A percentile compares a stretch with the other conserved stretches of the same genome.
Evolutionary conservation across 2,329 filamentous ascomycete genomes (phyloP).

Genomic region (Botrytis sinoallii): DNA sequence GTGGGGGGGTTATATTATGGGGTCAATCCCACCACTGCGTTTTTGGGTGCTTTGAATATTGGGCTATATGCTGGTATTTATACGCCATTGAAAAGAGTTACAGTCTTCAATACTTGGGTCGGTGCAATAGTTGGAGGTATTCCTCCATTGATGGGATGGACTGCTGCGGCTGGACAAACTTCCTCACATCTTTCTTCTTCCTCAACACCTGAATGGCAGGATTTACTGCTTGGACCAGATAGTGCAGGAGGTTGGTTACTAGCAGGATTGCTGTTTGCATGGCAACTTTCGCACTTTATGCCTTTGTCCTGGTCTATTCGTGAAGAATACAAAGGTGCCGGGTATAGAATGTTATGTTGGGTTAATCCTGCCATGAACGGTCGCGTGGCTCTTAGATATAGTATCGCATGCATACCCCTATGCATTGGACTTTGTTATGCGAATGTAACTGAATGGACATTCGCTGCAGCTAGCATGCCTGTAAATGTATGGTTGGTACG

Average conservation of each 20-base stretch:
- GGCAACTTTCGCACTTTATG: conserved; percentile 99
- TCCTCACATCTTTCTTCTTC: conserved; percentile 67
- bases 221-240: conserved; percentile 70
- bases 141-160: conserved; percentile 97
- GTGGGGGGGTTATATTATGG: conserved; percentile 76
- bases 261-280: conserved; percentile 80
- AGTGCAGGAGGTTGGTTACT: conserved; percentile 83
- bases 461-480: conserved; percentile 74
- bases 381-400: conserved; percentile 85
- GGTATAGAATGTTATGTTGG: conserved; percentile 75
- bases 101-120: conserved; percentile 89
- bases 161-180: conserved; percentile 84
- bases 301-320: conserved; percentile 84
- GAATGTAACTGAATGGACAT: conserved; percentile 82
- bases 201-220: conserved; percentile 65
- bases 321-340: conserved; percentile 77
- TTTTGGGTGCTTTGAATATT: conserved; percentile 81
- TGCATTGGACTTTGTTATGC: conserved; percentile 75
- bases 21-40: conserved; percentile 90
- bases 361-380: conserved; percentile 81
- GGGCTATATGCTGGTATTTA: conserved; percentile 87
- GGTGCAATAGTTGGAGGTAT: conserved; percentile 91
- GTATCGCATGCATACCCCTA: conserved; percentile 79
- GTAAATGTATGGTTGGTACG: conserved; percentile 83
- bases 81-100: conserved; percentile 86